Evolutionary conservation across 257 asterid genomes (phyloP).

Genomic region (Verbascum thapsus): DNA sequence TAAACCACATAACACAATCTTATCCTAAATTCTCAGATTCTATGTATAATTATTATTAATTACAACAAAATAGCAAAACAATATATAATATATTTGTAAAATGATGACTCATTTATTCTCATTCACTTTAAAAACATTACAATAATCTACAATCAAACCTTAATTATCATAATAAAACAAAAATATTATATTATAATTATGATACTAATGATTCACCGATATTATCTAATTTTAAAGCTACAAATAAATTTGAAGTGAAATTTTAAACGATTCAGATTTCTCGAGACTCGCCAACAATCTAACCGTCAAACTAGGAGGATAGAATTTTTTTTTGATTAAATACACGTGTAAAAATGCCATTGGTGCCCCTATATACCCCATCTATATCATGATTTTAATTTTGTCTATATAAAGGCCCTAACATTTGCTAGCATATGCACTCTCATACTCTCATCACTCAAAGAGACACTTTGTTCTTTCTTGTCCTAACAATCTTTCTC

Average conservation of each 20-base stretch:
- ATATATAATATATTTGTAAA: background rate
- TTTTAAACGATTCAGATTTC: background rate
- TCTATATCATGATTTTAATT: constrained; percentile 13
- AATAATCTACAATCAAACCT: background rate
- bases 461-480: background rate
- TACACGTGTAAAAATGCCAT: constrained; percentile 48
- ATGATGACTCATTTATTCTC: background rate
- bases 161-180: no score
- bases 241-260: no score
- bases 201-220: no score
- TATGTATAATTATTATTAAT: background rate
- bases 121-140: no score
- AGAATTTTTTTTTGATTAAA: background rate
- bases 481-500: background rate
- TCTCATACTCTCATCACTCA: constrained; percentile 24
- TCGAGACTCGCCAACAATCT: background rate
- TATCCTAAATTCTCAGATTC: background rate
- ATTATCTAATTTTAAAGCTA: no score
- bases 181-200: no score
- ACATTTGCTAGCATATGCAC: background rate
- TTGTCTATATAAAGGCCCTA: constrained; percentile 36
- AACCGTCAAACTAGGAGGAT: constrained; percentile 40
- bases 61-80: background rate
- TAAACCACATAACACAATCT: constrained; percentile 10
- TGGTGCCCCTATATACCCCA: constrained; percentile 14